Evolutionary conservation across 1,139 yeast genomes (phyloP), one percentile per base, ranked within the genome.

Genomic region (Scheffersomyces quercinus): DNA sequence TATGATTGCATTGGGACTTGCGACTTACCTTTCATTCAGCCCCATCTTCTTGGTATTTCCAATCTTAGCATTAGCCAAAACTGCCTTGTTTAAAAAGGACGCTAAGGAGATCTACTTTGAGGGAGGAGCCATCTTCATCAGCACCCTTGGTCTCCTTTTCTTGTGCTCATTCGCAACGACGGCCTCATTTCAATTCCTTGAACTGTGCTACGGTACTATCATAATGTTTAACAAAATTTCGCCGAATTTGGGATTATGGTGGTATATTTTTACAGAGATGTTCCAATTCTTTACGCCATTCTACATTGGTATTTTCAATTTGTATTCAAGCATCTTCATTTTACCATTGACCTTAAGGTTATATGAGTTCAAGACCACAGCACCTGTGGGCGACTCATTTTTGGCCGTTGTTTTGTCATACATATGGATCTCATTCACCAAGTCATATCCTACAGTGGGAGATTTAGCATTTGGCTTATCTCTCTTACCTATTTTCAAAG

Each of bases 211-310:
- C 58, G 82, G 85, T 12, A 75, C 84, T 0, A 68, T 81, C 8
- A 57, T 89, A 6, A 67, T 73, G 29, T 84, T 88, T 55, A 75
- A 75, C 39, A 89, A 88, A 50, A 80, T 89, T 50, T 75, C 82
- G 5, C 96, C 97, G 16, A 90, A 90, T 63, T 67, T 93, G 50
- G 99, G 99, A 0, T 72, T 93, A 33, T 93, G 99, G 99, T 93
- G 99, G 99, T 93, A 93, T 68, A 82, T 91, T 55, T 93, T 93
- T 70, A 86, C 95, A 28, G 99, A 93, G 62, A 88, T 93, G 83
- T 93, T 93, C 67, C 95, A 85, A 43, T 88, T 83, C 58, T 93
- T 93, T 73, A 78, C 86, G 28, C 83, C 89, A 13, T 90, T 93
- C 60, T 93, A 88, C 69, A 70, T 85, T 35, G 84, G 90, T 9